A percentile compares a stretch with the other conserved stretches of the same genome.
phyloP scores from a whole-genome alignment of 495 filamentous ascomycete species.

The Lophium mytilinum region DNA sequence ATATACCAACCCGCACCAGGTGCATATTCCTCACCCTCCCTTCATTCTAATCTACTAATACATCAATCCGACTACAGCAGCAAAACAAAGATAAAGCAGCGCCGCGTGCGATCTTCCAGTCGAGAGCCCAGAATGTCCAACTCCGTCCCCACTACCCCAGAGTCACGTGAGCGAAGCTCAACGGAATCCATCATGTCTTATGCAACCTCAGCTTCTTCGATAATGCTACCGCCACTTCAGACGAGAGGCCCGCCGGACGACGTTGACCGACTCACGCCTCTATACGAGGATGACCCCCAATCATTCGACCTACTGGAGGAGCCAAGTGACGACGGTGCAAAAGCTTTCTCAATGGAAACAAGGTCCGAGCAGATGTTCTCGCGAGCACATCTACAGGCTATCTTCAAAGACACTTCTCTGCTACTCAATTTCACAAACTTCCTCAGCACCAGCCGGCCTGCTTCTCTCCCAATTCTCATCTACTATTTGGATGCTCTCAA shows the following conservation, averaged over 20 bases:
- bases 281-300: slow-evolving; percentile 43
- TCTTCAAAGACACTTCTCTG: slow-evolving; percentile 57
- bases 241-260: slow-evolving; percentile 37
- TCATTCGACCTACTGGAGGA: slow-evolving; percentile 48
- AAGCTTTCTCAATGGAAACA: slow-evolving; percentile 47
- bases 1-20: slow-evolving; percentile 31
- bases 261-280: slow-evolving; percentile 41
- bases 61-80: slow-evolving; percentile 11
- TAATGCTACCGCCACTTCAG: slow-evolving; percentile 34
- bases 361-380: slow-evolving; percentile 59
- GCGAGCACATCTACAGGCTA: slow-evolving; percentile 49
- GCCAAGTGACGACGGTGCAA: slow-evolving; percentile 14
- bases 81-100: slow-evolving; percentile 2
- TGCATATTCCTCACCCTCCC: background rate
- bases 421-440: slow-evolving; percentile 57
- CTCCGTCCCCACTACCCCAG: slow-evolving; percentile 23
- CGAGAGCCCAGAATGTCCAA: background rate
- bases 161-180: slow-evolving; percentile 28
- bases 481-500: slow-evolving; percentile 61
- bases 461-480: slow-evolving; percentile 57
- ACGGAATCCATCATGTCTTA: slow-evolving; percentile 33
- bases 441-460: slow-evolving; percentile 60
- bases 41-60: background rate
- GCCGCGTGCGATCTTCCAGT: slow-evolving; percentile 18
- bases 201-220: slow-evolving; percentile 33